Evolutionary conservation across 1,139 yeast genomes (phyloP).

Genomic region (Geotrichum fermentans): DNA sequence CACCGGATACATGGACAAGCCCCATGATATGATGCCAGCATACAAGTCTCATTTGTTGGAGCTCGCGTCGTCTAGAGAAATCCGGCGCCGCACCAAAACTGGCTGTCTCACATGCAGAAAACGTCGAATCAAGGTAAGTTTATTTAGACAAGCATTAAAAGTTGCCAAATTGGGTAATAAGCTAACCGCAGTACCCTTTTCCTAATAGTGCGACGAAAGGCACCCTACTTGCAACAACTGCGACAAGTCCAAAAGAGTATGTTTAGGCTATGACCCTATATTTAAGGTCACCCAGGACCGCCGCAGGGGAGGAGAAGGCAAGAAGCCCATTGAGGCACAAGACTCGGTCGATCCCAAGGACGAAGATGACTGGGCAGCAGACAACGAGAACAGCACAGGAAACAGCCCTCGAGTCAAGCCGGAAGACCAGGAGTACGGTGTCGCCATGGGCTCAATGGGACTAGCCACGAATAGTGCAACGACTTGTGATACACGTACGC

Average conservation of each 20-base stretch:
- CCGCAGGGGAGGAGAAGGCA: background rate
- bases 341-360: background rate
- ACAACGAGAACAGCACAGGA: background rate
- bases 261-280: constrained; percentile 59
- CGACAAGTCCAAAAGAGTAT: constrained; percentile 61
- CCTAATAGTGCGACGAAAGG: constrained; percentile 55
- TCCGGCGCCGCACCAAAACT: constrained; percentile 55
- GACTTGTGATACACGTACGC: background rate
- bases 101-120: constrained; percentile 73
- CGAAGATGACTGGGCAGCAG: background rate
- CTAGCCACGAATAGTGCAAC: background rate
- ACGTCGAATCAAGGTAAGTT: constrained; percentile 47
- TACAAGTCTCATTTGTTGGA: constrained; percentile 8
- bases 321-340: background rate
- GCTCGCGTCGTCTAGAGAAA: constrained; percentile 23
- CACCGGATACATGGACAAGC: background rate
- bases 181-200: background rate
- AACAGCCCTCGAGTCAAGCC: background rate
- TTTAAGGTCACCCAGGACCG: constrained; percentile 29
- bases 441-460: constrained; percentile 1
- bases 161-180: background rate
- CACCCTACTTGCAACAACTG: constrained; percentile 73
- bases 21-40: background rate
- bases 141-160: background rate
- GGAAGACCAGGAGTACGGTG: background rate